Evolutionary conservation across 108 stramenopile species (phyloP), one percentile per base, ranked within the genome.

Genomic region (Heterococcus sp.): DNA sequence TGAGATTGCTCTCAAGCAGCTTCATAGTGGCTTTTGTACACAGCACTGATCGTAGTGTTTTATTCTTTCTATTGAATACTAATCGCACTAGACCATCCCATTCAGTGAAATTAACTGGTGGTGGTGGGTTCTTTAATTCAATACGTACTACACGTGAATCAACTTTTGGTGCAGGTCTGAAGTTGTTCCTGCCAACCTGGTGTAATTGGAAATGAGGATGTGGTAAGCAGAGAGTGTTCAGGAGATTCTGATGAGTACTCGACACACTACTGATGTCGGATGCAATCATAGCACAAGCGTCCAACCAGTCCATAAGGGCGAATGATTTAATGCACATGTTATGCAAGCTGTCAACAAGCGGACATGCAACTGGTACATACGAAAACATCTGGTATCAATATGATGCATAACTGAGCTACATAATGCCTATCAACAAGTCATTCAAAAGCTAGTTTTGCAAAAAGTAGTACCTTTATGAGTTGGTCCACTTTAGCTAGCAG

Each of bases 401-500:
- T n/a, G n/a, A n/a, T n/a, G n/a, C n/a, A n/a, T n/a, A n/a, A n/a
- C n/a, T n/a, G n/a, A n/a, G n/a, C n/a, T n/a, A n/a, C n/a, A n/a
- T n/a, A n/a, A n/a, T n/a, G n/a, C n/a, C n/a, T n/a, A n/a, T n/a
- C n/a, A n/a, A n/a, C n/a, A n/a, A n/a, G n/a, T n/a, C n/a, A n/a
- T n/a, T n/a, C n/a, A n/a, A n/a, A n/a, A n/a, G n/a, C n/a, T n/a
- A n/a, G n/a, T n/a, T 58, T 8, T 21, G 46, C 46, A 58, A 8
- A 8, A 58, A 21, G 21, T 21, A 8, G 8, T n/a, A 98, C 96
- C 87, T 98, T 99, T 86, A 97, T 88, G 65, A 98, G 87, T 75
- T 99, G 95, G 78, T 96, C 94, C 3, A 98, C 98, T 78, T 94
- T 95, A 2, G 98, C 97, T 68, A 99, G 87, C 26, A 99, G 88